Evolutionary conservation across 1,284 basidiomycete species (phyloP), one percentile per base, ranked within the genome.

Genomic region (Athelia psychrophila): DNA sequence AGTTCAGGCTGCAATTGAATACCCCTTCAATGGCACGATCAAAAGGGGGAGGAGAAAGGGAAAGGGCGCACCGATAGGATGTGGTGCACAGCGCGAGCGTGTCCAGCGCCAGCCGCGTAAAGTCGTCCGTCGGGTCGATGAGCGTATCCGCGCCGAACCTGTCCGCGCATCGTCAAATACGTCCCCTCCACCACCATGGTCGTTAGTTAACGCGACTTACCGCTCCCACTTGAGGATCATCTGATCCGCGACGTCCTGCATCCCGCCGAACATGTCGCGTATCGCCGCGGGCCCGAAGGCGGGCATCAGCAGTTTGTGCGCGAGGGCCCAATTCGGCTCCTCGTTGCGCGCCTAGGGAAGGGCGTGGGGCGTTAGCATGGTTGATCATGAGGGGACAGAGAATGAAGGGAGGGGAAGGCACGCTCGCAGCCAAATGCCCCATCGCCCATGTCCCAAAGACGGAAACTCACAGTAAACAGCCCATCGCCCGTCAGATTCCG

Each of bases 291-390:
- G 73, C 23, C 77, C 75, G 61, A 81, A 81, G 2, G 76, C 74
- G 13, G 79, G 79, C 66, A 79, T 75, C n/a, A 82, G 71, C 36
- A 82, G 67, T 30, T 78, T 76, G 62, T 82, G 76, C n/a, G 75
- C 75, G 42, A 76, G 65, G 10, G 64, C 73, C 78, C 79, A 81
- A 60, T 77, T 78, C 36, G 69, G 67, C 55, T 82, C 79, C 5
- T 70, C 66, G 15, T 65, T 57, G 24, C 69, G 64, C 0, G 77
- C 76, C 62, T 71, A 51, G 20, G 12, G 22, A 4, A n/a, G n/a
- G n/a, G n/a, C n/a, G n/a, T n/a, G n/a, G n/a, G n/a, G n/a, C n/a
- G n/a, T n/a, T n/a, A n/a, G n/a, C n/a, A n/a, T n/a, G n/a, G n/a
- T n/a, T n/a, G n/a, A n/a, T n/a, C n/a, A n/a, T n/a, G n/a, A n/a